Percentiles rank a stretch among this genome's conserved stretches.
phyloP scores from a whole-genome alignment of 768 basidiomycete species.

The Tremella fuciformis region DNA sequence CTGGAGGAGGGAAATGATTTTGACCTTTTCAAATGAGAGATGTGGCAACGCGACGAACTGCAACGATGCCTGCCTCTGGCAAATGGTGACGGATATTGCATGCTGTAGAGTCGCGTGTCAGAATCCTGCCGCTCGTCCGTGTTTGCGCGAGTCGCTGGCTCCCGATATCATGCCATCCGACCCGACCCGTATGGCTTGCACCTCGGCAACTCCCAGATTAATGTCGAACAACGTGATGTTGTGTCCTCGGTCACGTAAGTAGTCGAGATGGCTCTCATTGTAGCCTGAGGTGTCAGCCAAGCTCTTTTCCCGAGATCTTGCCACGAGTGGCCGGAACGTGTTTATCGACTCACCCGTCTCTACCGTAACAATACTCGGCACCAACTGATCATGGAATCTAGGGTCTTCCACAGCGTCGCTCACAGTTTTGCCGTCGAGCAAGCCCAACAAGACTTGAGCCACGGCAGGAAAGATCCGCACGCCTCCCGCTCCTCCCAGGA shows the following conservation, averaged over 20 bases:
- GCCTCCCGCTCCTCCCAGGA: conserved; percentile 79
- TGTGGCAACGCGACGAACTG: no score
- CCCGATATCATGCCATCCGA: conserved; percentile 62
- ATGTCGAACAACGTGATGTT: conserved; percentile 65
- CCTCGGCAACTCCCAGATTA: conserved; percentile 54
- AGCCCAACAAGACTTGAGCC: conserved; percentile 66
- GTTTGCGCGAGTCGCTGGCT: conserved; percentile 85
- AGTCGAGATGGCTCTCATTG: conserved; percentile 60
- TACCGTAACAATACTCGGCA: conserved; percentile 55
- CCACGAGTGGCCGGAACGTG: no score
- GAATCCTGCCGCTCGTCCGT: conserved; percentile 78
- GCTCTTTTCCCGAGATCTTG: no score
- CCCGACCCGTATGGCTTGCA: conserved; percentile 62
- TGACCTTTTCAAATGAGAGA: no score
- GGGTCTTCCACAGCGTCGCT: conserved; percentile 74
- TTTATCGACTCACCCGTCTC: conserved; percentile 19
- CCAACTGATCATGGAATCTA: conserved; percentile 78
- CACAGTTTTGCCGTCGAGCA: conserved; percentile 72
- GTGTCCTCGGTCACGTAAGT: conserved; percentile 65
- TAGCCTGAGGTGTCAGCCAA: not conserved
- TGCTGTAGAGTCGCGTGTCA: no score
- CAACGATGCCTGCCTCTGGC: no score
- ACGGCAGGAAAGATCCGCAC: conserved; percentile 72
- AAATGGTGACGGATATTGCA: no score
- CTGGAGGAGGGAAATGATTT: no score